phyloP scores from a whole-genome alignment of 1,139 yeast species.

The Candida dubliniensis region DNA sequence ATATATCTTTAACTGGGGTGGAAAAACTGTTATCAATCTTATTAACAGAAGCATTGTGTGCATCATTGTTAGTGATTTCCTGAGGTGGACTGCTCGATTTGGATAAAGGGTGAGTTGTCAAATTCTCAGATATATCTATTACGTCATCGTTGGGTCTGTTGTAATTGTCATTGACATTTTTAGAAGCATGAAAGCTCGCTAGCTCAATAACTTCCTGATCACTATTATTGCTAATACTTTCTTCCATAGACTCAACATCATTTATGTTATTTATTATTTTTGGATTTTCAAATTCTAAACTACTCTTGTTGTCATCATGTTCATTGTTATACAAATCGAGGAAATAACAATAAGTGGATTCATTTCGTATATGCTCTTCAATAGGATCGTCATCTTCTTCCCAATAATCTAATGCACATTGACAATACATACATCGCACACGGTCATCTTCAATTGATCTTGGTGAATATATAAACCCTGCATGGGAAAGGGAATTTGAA shows the following conservation, averaged over 20 bases:
- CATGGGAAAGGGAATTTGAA: constrained; percentile 39
- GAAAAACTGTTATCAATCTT: background rate
- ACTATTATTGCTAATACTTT: too few relatives aligned
- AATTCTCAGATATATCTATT: too few relatives aligned
- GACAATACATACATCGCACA: constrained; percentile 74
- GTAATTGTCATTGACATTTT: background rate
- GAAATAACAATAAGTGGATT: constrained; percentile 50
- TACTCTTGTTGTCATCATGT: constrained; percentile 1
- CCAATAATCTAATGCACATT: constrained; percentile 70
- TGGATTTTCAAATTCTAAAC: background rate
- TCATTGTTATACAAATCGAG: constrained; percentile 16
- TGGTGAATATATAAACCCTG: constrained; percentile 58
- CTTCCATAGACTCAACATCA: background rate
- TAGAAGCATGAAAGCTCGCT: background rate
- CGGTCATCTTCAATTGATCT: constrained; percentile 52
- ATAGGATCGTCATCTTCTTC: constrained; percentile 65
- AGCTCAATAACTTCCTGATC: too few relatives aligned
- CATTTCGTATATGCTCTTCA: constrained; percentile 48
- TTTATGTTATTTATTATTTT: background rate
- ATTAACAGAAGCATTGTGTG: too few relatives aligned
- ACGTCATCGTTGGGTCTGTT: too few relatives aligned
- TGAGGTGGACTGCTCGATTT: too few relatives aligned
- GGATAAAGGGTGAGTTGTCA: too few relatives aligned
- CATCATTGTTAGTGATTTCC: too few relatives aligned
- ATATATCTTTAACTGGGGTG: background rate